Evolutionary conservation across 2,329 filamentous ascomycete species (phyloP).

Genomic region (Fusarium sp.): DNA sequence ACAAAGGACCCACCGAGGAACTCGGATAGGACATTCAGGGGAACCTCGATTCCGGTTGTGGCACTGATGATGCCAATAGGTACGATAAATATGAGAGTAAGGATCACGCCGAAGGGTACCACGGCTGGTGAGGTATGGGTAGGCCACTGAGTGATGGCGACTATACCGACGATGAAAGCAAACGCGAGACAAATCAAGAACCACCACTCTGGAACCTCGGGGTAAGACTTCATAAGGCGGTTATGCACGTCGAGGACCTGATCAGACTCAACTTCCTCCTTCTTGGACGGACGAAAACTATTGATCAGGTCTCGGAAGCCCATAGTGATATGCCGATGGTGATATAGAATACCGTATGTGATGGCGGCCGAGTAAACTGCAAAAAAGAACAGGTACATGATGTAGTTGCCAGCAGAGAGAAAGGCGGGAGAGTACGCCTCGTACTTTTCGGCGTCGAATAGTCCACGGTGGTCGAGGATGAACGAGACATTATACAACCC

Average conservation of each 20-base stretch:
- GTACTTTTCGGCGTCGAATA: conserved; percentile 54
- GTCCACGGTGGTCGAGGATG: conserved; percentile 48
- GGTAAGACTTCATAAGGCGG: conserved; percentile 59
- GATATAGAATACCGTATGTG: conserved; percentile 54
- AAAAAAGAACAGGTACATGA: conserved; percentile 55
- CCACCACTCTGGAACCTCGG: conserved; percentile 62
- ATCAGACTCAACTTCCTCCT: conserved; percentile 30
- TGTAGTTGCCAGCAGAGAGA: conserved; percentile 51
- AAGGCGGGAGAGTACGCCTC: conserved; percentile 56
- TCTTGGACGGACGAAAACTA: conserved; percentile 44
- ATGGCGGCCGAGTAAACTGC: conserved; percentile 55
- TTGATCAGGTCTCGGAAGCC: conserved; percentile 49
- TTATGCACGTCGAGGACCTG: conserved; percentile 55
- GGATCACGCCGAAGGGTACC: conserved; percentile 56
- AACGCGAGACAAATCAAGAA: conserved; percentile 50
- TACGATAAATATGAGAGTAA: conserved; percentile 57
- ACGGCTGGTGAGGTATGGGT: conserved; percentile 57
- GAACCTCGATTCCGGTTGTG: conserved; percentile 56
- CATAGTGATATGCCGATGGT: conserved; percentile 52
- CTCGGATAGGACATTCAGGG: conserved; percentile 60
- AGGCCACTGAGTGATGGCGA: conserved; percentile 52
- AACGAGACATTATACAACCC: conserved; percentile 52
- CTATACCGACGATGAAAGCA: conserved; percentile 50
- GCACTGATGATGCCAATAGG: conserved; percentile 58
- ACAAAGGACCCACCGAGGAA: conserved; percentile 59